phyloP scores from a whole-genome alignment of 2,329 filamentous ascomycete genomes.

The Venturiaceae sp. region DNA sequence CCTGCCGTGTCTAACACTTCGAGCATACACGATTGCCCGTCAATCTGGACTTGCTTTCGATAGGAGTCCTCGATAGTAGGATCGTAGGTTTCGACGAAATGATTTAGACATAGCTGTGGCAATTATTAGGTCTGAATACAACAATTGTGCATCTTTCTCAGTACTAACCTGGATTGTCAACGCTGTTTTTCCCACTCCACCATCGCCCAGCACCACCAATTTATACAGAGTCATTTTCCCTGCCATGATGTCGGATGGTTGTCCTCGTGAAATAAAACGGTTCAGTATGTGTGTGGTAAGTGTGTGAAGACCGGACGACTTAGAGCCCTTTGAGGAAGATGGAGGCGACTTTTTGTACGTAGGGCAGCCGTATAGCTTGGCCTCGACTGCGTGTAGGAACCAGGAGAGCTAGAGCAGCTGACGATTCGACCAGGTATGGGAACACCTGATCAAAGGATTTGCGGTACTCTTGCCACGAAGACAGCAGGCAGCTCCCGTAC shows the following conservation, averaged over 20 bases:
- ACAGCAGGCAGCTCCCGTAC: neutral
- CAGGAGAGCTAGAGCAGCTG: neutral
- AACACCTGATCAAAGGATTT: neutral
- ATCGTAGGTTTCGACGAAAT: slow-evolving; percentile 89
- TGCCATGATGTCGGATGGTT: slow-evolving; percentile 50
- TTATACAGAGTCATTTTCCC: slow-evolving; percentile 95
- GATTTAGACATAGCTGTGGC: slow-evolving; percentile 81
- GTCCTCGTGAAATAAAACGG: neutral
- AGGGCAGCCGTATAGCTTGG: neutral
- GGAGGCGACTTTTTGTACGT: neutral
- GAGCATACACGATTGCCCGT: slow-evolving; percentile 91
- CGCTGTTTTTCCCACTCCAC: slow-evolving; percentile 89
- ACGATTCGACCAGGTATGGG: slow-evolving; percentile 1
- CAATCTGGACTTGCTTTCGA: slow-evolving; percentile 70
- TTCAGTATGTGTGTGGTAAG: neutral
- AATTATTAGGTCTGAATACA: slow-evolving; percentile 7
- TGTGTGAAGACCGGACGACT: neutral
- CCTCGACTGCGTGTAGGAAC: neutral
- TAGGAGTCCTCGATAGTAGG: slow-evolving; percentile 61
- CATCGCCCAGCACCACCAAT: slow-evolving; percentile 88
- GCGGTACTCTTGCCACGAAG: neutral
- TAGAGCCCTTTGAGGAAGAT: neutral
- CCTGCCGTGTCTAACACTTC: slow-evolving; percentile 95
- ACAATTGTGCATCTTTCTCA: too few relatives aligned
- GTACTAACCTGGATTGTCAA: slow-evolving; percentile 83